Conservation (phyloP, 2,329 filamentous ascomycete species). For the Talaromyces sp. region DNA sequence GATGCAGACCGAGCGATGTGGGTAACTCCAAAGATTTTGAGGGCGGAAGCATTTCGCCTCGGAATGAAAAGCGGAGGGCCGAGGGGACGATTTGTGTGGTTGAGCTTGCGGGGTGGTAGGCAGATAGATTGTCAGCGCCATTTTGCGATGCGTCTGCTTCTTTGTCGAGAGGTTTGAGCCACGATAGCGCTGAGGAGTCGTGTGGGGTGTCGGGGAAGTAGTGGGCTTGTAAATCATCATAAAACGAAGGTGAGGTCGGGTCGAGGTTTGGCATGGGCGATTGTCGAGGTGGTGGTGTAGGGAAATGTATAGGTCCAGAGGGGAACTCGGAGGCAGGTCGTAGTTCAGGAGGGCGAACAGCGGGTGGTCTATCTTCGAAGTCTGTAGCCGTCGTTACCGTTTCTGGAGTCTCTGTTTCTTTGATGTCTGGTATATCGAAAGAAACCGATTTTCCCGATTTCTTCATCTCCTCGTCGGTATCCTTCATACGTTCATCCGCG, state of each 20-base stretch:
- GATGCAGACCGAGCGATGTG: slow-evolving; percentile 75
- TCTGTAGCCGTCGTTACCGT: slow-evolving; percentile 12
- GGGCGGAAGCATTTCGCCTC: slow-evolving; percentile 73
- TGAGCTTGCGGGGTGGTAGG: slow-evolving; percentile 74
- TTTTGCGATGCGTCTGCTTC: slow-evolving; percentile 57
- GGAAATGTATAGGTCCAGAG: slow-evolving; percentile 37
- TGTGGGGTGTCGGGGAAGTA: slow-evolving; percentile 87
- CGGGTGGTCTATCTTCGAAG: slow-evolving; percentile 33
- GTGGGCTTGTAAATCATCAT: slow-evolving; percentile 77
- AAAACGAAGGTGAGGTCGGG: slow-evolving; percentile 75
- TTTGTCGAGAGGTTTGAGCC: slow-evolving; percentile 73
- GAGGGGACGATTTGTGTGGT: slow-evolving; percentile 61
- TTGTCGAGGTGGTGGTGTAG: slow-evolving; percentile 42
- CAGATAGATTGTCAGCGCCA: slow-evolving; percentile 50
- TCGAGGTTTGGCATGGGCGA: slow-evolving; percentile 66
- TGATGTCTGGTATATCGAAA: slow-evolving; percentile 18
- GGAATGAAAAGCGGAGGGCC: slow-evolving; percentile 83
- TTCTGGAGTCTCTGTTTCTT: not conserved
- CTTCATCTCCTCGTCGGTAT: not conserved
- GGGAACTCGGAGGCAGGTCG: slow-evolving; percentile 37
- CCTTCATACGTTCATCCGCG: not conserved
- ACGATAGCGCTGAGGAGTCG: slow-evolving; percentile 79
- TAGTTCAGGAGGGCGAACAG: slow-evolving; percentile 33
- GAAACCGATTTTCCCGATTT: slow-evolving; percentile 27
- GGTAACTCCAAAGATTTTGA: slow-evolving; percentile 68